Base-by-base conservation (phyloP, 345 rosid genomes). In the Boechera retrofracta region DNA sequence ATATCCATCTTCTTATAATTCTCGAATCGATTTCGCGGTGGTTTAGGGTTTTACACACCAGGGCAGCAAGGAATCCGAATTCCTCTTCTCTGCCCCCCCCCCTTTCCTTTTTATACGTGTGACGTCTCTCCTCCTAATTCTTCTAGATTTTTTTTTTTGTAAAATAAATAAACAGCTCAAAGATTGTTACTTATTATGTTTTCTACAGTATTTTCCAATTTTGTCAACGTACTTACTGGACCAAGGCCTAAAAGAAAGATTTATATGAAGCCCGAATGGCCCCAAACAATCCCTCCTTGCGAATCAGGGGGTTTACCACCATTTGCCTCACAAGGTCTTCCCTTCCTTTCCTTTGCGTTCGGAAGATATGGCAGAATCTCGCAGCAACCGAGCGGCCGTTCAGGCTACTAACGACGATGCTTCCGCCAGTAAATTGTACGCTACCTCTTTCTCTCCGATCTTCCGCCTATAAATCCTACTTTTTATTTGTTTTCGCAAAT, bases 381-480 rank as follows among this genome's bases (percentile, higher is more conserved):
- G 72, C 38, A 91, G 97, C 87, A 92, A 86, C 82, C 86, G 80
- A 81, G 90, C 87, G 12, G 98, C 97, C 2, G 96, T 95, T 75
- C 99, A 92, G 81, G 98, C 98, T 41, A 92, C 98, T 1, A 95
- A 92, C 86, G 99, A 91, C 81, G 97, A 95, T 72, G 98, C 97
- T 59, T 89, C 99, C 26, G 98, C 98, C 78, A 91, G 98, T 74
- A 92, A 92, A 83, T 81, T 89, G 98, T 92, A 31, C 35, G 33
- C 38, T 42, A 24, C 35, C 36, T 77, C 36, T 57, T 41, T 57
- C 41, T 44, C 9, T 79, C 64, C 41, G 2, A 28, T 28, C 29
- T 2, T 28, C 29, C 29, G 42, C 10, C 42, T 4, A 1, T 33
- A 33, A 49, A 9, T 16, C 2, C 9, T 62, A 9, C 8, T 32